Conservation (phyloP, 2,329 filamentous ascomycete genomes). For the Spiromastix sp. region DNA sequence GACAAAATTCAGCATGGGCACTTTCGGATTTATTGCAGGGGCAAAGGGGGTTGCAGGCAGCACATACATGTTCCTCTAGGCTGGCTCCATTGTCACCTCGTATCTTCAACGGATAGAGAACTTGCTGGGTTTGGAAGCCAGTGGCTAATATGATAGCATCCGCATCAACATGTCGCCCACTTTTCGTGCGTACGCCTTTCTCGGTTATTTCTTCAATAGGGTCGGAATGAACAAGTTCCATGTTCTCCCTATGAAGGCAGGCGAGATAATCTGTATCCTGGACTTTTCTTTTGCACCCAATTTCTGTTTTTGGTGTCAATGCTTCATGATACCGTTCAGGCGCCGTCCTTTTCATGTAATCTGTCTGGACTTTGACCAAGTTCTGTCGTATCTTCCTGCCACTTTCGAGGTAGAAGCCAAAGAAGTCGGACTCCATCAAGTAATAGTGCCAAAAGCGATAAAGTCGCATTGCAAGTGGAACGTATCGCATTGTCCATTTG, state of each 20-base stretch:
- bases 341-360: constrained; percentile 34
- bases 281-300: constrained; percentile 41
- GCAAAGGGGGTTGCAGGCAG: too few relatives aligned
- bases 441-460: constrained; percentile 35
- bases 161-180: constrained; percentile 28
- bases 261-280: constrained; percentile 38
- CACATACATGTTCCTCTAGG: constrained; percentile 21
- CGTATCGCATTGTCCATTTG: constrained; percentile 35
- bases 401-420: constrained; percentile 30
- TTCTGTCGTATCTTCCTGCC: constrained; percentile 27
- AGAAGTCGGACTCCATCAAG: constrained; percentile 35
- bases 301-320: constrained; percentile 33
- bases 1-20: background rate
- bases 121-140: constrained; percentile 39
- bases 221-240: constrained; percentile 32
- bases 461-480: constrained; percentile 35
- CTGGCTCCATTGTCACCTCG: constrained; percentile 28
- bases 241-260: constrained; percentile 32
- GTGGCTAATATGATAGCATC: constrained; percentile 41
- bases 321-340: constrained; percentile 36
- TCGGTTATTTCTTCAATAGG: constrained; percentile 30
- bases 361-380: constrained; percentile 27
- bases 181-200: constrained; percentile 28
- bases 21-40: background rate
- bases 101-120: constrained; percentile 39